These are phyloP conservation scores for Coemansia biformis DNA, from an alignment of 192 early-diverging fungal species.

Conservation along the genomic window DNA sequence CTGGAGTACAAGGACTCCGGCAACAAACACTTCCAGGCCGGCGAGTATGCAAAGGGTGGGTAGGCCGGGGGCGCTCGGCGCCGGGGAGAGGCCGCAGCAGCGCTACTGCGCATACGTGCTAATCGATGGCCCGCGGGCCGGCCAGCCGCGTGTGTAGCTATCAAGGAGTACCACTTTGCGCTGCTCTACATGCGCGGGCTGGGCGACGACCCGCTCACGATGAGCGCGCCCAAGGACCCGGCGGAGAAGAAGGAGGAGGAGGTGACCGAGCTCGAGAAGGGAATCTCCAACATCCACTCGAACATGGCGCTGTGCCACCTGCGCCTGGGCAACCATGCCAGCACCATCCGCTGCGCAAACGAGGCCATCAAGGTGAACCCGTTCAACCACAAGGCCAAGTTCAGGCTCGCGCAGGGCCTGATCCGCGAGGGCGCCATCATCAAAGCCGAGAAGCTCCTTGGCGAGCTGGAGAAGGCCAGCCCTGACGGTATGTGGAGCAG, in stretches of 20 bases:
- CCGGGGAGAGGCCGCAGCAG: too few species aligned
- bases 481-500: too few species aligned
- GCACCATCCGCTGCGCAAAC: conserved; percentile 23
- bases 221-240: conserved; percentile 11
- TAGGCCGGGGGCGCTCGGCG: too few species aligned
- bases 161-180: conserved; percentile 35
- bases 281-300: conserved; percentile 26
- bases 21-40: conserved; percentile 27
- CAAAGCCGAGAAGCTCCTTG: conserved; percentile 34
- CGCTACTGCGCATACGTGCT: too few species aligned
- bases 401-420: conserved; percentile 39
- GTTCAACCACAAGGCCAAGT: conserved; percentile 48
- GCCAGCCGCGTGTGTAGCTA: too few species aligned
- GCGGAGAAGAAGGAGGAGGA: conserved; percentile 27
- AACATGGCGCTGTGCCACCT: conserved; percentile 50
- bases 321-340: conserved; percentile 14
- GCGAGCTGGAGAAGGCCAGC: conserved; percentile 32
- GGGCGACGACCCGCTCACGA: conserved; percentile 18
- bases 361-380: conserved; percentile 34
- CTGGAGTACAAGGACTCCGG: conserved; percentile 31
- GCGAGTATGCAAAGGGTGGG: too few species aligned
- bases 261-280: conserved; percentile 35
- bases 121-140: too few species aligned
- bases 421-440: conserved; percentile 27
- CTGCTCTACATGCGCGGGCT: conserved; percentile 40